Percentiles rank a stretch among this genome's conserved stretches.
Evolutionary conservation across 108 stramenopile species (phyloP).

Genomic region (Mediolabrus comicus): DNA sequence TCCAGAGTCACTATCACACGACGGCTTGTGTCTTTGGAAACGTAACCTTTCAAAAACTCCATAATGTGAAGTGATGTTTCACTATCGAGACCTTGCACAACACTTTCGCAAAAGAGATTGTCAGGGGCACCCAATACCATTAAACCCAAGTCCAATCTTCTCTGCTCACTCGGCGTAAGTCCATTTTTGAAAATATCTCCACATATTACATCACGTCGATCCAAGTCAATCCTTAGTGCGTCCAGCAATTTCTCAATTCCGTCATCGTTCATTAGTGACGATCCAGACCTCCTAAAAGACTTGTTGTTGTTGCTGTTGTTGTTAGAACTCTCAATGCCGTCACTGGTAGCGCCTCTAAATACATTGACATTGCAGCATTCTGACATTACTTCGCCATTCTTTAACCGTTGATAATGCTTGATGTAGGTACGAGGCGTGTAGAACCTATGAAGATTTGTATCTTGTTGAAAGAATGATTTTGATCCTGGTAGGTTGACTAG

Average conservation of each 20-base stretch:
- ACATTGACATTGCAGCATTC: not conserved
- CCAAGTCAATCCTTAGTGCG: constrained; percentile 38
- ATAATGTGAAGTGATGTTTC: constrained; percentile 58
- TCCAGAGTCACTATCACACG: constrained; percentile 62
- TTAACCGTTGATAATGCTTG: constrained; percentile 51
- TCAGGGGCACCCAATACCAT: constrained; percentile 52
- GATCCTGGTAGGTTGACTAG: constrained; percentile 51
- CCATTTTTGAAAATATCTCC: constrained; percentile 73
- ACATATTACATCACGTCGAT: constrained; percentile 57
- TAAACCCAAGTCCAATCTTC: constrained; percentile 74
- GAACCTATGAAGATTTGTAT: constrained; percentile 57
- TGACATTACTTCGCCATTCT: not conserved
- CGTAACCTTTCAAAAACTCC: constrained; percentile 59
- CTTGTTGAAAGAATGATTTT: constrained; percentile 49
- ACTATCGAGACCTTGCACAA: constrained; percentile 40
- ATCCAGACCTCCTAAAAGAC: no score
- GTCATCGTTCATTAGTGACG: constrained; percentile 7
- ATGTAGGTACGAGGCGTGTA: constrained; percentile 59
- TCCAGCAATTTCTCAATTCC: constrained; percentile 39
- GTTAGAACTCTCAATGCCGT: not conserved
- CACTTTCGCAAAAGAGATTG: constrained; percentile 21
- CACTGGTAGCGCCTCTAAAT: not conserved
- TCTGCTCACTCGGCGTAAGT: constrained; percentile 73
- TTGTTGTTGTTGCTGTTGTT: not conserved
- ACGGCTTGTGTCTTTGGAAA: constrained; percentile 28